A percentile compares a stretch with the other conserved stretches of the same genome.
Conservation (phyloP, 1,139 yeast species). For the Sugiyamaella novakii region DNA sequence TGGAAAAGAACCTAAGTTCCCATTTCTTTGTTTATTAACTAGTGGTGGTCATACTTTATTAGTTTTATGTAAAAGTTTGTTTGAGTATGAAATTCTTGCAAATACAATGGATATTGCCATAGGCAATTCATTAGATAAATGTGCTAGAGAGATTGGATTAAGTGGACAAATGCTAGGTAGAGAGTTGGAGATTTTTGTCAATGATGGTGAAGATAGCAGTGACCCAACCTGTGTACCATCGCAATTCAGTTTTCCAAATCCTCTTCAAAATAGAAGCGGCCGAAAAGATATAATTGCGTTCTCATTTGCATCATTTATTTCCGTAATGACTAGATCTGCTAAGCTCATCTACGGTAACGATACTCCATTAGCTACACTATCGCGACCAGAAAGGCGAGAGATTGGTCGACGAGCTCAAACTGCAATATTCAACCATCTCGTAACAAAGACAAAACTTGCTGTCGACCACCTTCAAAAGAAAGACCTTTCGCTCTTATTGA, state of each 20-base stretch:
- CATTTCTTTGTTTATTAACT: conserved; percentile 76
- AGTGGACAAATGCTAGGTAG: conserved; percentile 83
- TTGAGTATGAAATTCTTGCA: conserved; percentile 70
- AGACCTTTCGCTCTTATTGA: conserved; percentile 13
- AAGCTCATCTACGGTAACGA: conserved; percentile 15
- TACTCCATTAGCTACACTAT: conserved; percentile 22
- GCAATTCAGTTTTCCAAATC: conserved; percentile 52
- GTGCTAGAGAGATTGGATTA: conserved; percentile 83
- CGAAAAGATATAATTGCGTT: conserved; percentile 54
- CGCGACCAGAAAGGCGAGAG: conserved; percentile 34
- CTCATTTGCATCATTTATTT: conserved; percentile 78
- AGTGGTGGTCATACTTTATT: conserved; percentile 97
- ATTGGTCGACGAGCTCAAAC: conserved; percentile 68
- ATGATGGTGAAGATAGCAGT: conserved; percentile 37
- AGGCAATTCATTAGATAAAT: conserved; percentile 92
- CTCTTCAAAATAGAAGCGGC: conserved; percentile 53
- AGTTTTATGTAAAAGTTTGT: conserved; percentile 62
- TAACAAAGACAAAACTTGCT: conserved; percentile 62
- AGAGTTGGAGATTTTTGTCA: conserved; percentile 67
- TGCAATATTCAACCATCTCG: conserved; percentile 68
- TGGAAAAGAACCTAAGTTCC: conserved; percentile 60
- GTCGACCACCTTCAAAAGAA: conserved; percentile 37
- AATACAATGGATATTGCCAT: conserved; percentile 86
- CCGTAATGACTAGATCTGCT: conserved; percentile 46
- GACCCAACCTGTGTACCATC: conserved; percentile 32